Base-by-base conservation (phyloP, 768 basidiomycete species). In the Russula lepida region DNA sequence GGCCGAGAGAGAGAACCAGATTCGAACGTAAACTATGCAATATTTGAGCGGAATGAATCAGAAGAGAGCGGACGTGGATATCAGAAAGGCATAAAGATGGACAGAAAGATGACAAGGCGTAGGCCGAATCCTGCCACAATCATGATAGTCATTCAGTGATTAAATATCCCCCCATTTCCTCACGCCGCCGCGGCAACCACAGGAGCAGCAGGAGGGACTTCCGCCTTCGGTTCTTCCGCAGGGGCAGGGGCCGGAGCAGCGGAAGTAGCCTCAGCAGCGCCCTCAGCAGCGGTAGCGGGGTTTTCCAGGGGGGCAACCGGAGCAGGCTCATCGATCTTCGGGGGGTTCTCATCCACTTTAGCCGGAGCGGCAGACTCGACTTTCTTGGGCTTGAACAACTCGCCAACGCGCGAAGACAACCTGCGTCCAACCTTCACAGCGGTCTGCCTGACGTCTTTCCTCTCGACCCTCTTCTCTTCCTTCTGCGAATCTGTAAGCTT, bases 341-440 rank as follows among this genome's bases (percentile, higher is more conserved):
- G 92, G 41, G 92, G 90, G 72, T 90, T 79, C 78, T 92, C 89
- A 64, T 92, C 87, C 59, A 93, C 89, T 80, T 92, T 93, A 49
- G 89, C 79, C 58, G 91, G 83, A 6, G 84, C 70, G 12, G 79
- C 70, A 37, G 84, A 1, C 53, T 64, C 64, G n/a, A 17, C 6
- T 58, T 84, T 89, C 77, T 81, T 89, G 58, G 79, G 52, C 79
- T 86, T 92, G 84, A 95, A 90, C 74, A 95, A 81, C 56, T 87
- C 88, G 56, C 80, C 81, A 46, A 95, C 84, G 23, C 90, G 89
- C 27, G 87, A 81, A 47, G 93, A 95, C 62, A 95, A 75, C 64
- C 92, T 90, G 65, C 92, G 91, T 58, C 81, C 76, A 59, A 91
- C 84, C 73, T 93, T 94, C 60, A 70, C 57, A 49, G 73, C 67